phyloP scores from a whole-genome alignment of 768 basidiomycete genomes.

The Amanita fuliginea region DNA sequence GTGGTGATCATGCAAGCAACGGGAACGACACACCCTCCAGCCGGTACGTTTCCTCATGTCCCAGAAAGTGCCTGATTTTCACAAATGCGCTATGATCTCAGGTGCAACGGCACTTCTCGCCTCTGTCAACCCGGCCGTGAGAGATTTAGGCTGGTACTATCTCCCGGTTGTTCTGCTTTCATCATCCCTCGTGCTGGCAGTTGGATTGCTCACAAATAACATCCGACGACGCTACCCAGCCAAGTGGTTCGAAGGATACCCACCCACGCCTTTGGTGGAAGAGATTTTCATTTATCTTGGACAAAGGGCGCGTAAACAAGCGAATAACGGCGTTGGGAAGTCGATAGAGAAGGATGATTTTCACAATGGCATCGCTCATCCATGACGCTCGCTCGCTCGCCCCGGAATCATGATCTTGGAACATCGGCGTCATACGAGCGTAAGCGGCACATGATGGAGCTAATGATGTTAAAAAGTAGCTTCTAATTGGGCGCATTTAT shows the following conservation, averaged over 20 bases:
- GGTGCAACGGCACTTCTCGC: conserved; percentile 44
- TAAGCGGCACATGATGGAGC: no score
- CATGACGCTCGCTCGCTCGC: not conserved
- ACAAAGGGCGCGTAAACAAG: no score
- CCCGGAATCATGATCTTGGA: no score
- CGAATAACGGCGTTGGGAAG: not conserved
- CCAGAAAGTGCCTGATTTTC: no score
- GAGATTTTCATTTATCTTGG: not conserved
- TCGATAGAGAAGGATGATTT: not conserved
- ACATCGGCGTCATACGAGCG: no score
- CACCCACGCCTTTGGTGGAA: not conserved
- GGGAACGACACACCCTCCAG: conserved; percentile 42
- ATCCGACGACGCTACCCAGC: conserved; percentile 39
- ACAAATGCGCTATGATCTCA: no score
- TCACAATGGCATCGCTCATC: not conserved
- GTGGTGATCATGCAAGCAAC: conserved; percentile 43
- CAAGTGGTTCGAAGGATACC: conserved; percentile 23
- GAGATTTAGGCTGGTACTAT: conserved; percentile 41
- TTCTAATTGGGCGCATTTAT: no score
- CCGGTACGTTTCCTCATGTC: no score
- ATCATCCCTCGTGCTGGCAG: conserved; percentile 28
- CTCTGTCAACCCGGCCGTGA: conserved; percentile 28
- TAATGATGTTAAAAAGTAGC: no score
- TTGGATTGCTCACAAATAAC: conserved; percentile 39
- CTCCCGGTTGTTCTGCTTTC: conserved; percentile 41